Evolutionary conservation across 768 basidiomycete genomes (phyloP), one percentile per base, ranked within the genome.

Genomic region (Termitomyces sp.): DNA sequence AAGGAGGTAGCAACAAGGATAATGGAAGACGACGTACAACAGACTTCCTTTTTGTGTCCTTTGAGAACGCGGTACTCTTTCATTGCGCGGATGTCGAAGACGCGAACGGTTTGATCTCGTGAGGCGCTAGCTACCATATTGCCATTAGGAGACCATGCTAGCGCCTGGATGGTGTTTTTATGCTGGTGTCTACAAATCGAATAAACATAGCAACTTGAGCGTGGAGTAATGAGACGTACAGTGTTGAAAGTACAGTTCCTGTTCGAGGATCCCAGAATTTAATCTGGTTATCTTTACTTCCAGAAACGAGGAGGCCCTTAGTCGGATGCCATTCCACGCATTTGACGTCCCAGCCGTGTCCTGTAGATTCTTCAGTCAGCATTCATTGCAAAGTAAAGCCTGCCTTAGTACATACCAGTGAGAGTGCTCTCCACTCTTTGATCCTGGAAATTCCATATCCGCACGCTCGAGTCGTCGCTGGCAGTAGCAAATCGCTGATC

Each of bases 221-320:
- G 25, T 15, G 53, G 5, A 48, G 27, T 22, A 32, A 11, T 9
- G 39, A 32, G 3, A 42, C 88, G 56, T 67, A 95, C 94, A 98
- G 73, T 0, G 95, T 97, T 5, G 93, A 92, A 7, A 99, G 79
- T 10, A 87, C 85, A 0, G 91, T 94, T 33, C 90, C 92, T 10
- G 92, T 93, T 35, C 97, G 80, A 20, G 97, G 97, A 68, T 99
- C 97, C 97, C 97, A 99, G 73, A 99, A 99, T 65, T 98, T 98
- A 71, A 98, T 93, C 62, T 93, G 83, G 69, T 98, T 97, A 71
- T 99, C 97, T 71, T 98, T 98, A 63, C 91, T 93, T 23, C 97
- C 97, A 3, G 92, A 94, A 5, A 91, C 94, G 20, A 99, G 80
- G 9, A 99, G 76, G 10, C 96, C 96, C 71, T 98, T 98, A 0